These are phyloP conservation scores for Leucosporidium creatinivorum DNA, from an alignment of 768 basidiomycete species.

Conservation along the genomic window DNA sequence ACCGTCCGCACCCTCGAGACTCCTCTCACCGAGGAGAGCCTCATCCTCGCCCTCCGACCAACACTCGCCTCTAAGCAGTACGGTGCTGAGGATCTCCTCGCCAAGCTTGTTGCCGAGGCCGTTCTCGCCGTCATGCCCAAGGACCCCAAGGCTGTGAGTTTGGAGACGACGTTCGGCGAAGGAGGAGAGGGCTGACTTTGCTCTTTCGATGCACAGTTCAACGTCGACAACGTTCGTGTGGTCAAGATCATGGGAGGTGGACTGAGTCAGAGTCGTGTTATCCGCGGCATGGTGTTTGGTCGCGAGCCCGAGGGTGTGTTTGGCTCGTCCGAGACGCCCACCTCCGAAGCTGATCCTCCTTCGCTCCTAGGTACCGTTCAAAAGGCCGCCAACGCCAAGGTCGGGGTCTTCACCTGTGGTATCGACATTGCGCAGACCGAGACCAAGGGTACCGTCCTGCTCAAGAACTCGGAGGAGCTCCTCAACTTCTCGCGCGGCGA, in stretches of 20 bases:
- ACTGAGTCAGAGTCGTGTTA: constrained; percentile 73
- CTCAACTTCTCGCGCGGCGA: constrained; percentile 93
- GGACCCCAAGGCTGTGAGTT: constrained; percentile 46
- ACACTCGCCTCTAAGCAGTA: constrained; percentile 97
- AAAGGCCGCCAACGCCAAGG: constrained; percentile 77
- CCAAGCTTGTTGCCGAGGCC: constrained; percentile 83
- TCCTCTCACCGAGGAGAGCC: constrained; percentile 62
- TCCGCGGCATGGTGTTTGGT: constrained; percentile 97
- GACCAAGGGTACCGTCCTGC: constrained; percentile 94
- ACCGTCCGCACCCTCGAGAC: constrained; percentile 62
- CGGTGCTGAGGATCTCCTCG: constrained; percentile 75
- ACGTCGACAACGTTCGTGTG: constrained; percentile 94
- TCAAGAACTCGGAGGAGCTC: constrained; percentile 93
- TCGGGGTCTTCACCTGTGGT: constrained; percentile 88
- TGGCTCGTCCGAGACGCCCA: background rate
- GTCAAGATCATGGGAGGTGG: constrained; percentile 98
- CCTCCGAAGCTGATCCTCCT: background rate
- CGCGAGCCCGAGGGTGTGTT: constrained; percentile 80
- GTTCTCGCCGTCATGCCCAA: constrained; percentile 76
- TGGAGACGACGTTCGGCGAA: background rate
- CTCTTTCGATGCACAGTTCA: constrained; percentile 56
- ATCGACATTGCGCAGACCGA: constrained; percentile 94
- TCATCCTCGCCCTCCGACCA: constrained; percentile 72
- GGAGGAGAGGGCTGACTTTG: background rate
- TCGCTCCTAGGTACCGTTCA: constrained; percentile 61